phyloP scores from a whole-genome alignment of 2,329 filamentous ascomycete genomes.

The Aspergillus persii region DNA sequence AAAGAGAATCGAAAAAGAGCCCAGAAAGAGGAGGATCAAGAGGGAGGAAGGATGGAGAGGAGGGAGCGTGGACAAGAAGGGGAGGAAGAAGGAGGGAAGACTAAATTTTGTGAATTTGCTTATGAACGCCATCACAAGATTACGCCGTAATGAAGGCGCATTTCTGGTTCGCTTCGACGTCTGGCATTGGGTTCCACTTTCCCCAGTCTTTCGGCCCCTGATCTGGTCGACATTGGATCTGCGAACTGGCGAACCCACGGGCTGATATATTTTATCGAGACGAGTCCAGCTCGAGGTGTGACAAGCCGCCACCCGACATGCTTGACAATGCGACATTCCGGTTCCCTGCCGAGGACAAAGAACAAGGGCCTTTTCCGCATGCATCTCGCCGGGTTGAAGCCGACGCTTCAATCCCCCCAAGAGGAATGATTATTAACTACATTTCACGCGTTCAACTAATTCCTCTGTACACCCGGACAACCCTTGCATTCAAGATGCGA shows the following conservation, averaged over 20 bases:
- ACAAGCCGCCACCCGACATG: no score
- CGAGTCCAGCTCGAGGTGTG: not conserved
- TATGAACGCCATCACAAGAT: not conserved
- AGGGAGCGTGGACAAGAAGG: slow-evolving; percentile 1
- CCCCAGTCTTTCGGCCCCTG: not conserved
- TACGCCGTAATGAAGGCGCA: not conserved
- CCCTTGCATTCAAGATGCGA: not conserved
- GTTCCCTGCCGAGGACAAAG: no score
- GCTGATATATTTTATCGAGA: not conserved
- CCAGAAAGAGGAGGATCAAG: slow-evolving; percentile 8
- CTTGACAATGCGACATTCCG: no score
- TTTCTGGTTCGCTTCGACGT: not conserved
- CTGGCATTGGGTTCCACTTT: not conserved
- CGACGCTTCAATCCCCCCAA: not conserved
- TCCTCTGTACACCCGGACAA: not conserved
- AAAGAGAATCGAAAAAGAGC: slow-evolving; percentile 8
- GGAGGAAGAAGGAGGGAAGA: not conserved
- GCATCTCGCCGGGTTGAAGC: not conserved
- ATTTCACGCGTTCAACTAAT: not conserved
- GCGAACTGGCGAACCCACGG: not conserved
- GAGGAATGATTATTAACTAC: not conserved
- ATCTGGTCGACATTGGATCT: not conserved
- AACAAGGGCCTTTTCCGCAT: not conserved
- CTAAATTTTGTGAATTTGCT: not conserved
- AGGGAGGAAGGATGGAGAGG: slow-evolving; percentile 13